Evolutionary conservation across 2,329 filamentous ascomycete species (phyloP), one percentile per base, ranked within the genome.

Genomic region (Colletotrichum horii): DNA sequence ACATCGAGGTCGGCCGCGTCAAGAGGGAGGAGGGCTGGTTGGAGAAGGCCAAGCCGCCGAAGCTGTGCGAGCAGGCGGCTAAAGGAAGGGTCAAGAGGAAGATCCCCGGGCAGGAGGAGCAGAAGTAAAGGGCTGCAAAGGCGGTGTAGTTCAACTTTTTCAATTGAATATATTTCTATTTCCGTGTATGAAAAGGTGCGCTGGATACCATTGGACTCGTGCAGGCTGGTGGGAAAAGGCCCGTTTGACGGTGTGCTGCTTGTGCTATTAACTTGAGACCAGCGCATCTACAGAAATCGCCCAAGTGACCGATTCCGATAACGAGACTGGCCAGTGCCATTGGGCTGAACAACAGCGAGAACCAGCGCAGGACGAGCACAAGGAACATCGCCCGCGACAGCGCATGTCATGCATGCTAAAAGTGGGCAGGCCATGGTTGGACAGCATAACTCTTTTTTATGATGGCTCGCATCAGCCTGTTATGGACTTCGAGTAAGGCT

Each of bases 1-100:
- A 98, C 85, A 91, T 91, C 77, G 91, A 91, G 84, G 94, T 97
- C 6, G 97, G 97, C 5, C 91, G 89, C 82, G 91, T 98, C 16
- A 89, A 91, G 83, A 88, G 91, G 76, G 89, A 91, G 74, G 87
- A 86, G 28, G 88, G 84, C 26, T 93, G 92, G 87, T 88, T 93
- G 82, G 89, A 93, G 81, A 91, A 90, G 79, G 86, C 88, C 85
- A 91, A 91, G 7, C 87, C 87, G 80, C 90, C 90, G 81, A 86
- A 89, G 83, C 85, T 98, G 79, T 98, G 96, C 85, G 91, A 91
- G 80, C 84, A 87, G 79, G 96, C 95, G 56, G 88, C 91, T 81
- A 91, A 93, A 78, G 84, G 85, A 3, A 84, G 91, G 78, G 85
- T 85, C 70, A 88, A 85, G 83, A 88, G 91, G 83, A 89, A 90